phyloP scores from a whole-genome alignment of 2,329 filamentous ascomycete species.

The Ophiosphaerella herpotricha region DNA sequence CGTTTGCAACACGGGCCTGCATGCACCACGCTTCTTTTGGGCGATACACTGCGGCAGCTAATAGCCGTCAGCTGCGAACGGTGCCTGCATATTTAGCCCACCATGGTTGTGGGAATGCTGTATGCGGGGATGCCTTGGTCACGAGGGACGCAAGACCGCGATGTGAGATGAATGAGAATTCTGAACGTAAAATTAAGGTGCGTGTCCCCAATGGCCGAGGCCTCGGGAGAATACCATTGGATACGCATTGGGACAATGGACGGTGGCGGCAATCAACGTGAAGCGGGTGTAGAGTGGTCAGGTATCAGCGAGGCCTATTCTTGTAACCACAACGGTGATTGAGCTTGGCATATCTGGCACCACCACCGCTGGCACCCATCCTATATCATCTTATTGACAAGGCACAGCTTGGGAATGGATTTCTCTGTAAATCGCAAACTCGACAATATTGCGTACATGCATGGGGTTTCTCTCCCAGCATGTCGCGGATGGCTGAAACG shows the following conservation, averaged over 20 bases:
- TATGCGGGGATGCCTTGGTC: too few species aligned
- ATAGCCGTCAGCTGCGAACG: neutral
- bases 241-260: neutral
- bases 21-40: conserved; percentile 17
- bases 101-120: neutral
- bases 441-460: too few species aligned
- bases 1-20: conserved; percentile 16
- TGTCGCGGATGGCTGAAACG: too few species aligned
- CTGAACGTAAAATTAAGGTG: conserved; percentile 4
- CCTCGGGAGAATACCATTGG: conserved; percentile 1
- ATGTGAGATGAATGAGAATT: neutral
- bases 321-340: too few species aligned
- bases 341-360: too few species aligned
- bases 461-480: too few species aligned
- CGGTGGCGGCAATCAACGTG: conserved; percentile 15
- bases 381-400: too few species aligned
- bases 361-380: too few species aligned
- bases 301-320: conserved; percentile 4
- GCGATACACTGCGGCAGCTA: conserved; percentile 13
- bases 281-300: conserved; percentile 10
- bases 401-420: too few species aligned
- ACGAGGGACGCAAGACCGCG: too few species aligned
- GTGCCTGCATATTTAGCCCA: neutral
- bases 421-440: too few species aligned
- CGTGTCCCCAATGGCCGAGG: conserved; percentile 8